phyloP scores from a whole-genome alignment of 129 eudicot genomes.

The Cynara cardunculus region DNA sequence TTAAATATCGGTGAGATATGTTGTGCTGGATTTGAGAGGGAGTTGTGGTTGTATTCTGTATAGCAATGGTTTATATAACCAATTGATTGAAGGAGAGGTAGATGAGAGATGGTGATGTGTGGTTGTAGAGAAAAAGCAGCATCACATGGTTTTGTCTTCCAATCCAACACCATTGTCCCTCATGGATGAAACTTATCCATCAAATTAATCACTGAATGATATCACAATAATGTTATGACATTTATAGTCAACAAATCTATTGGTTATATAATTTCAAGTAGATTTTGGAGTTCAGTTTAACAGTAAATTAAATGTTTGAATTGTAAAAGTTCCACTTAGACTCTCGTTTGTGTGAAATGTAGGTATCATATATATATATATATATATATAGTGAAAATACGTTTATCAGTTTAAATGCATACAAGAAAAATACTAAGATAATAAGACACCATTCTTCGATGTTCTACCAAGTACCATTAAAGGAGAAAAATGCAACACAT shows the following conservation, averaged over 20 bases:
- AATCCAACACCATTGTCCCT: background rate
- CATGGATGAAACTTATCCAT: too few species aligned
- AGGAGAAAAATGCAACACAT: too few species aligned
- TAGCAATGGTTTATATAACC: background rate
- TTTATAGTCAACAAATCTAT: background rate
- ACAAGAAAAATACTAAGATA: background rate
- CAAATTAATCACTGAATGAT: background rate
- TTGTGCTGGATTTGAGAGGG: background rate
- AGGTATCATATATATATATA: too few species aligned
- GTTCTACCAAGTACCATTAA: too few species aligned
- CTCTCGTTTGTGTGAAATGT: background rate
- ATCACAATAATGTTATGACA: background rate
- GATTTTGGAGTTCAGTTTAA: background rate
- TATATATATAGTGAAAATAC: too few species aligned
- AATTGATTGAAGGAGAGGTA: background rate
- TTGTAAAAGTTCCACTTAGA: background rate
- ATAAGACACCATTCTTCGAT: background rate
- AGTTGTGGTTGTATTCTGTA: background rate
- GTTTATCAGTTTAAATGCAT: background rate
- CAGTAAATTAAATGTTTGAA: background rate
- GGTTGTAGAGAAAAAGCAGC: background rate
- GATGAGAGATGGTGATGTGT: background rate
- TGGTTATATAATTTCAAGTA: too few species aligned
- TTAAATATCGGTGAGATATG: background rate
- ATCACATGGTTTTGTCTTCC: conserved; percentile 5